These are phyloP conservation scores for Curvularia lunata DNA, from an alignment of 2,329 filamentous ascomycete species.

Conservation along the genomic window DNA sequence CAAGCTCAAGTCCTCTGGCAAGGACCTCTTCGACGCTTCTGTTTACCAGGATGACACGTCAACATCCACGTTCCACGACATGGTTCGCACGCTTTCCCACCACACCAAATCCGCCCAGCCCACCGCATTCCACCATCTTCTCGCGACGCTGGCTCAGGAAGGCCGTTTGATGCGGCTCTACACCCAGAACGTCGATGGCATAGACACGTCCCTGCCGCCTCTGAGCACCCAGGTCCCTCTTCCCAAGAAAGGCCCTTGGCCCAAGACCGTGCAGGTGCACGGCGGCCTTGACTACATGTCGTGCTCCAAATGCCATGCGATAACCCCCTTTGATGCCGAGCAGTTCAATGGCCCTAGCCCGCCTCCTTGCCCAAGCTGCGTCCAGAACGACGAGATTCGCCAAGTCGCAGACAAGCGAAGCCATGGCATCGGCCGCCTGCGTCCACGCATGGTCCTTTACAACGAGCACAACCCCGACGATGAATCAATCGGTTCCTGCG, in stretches of 20 bases:
- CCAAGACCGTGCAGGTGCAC: conserved; percentile 89
- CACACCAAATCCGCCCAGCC: conserved; percentile 79
- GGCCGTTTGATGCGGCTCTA: conserved; percentile 88
- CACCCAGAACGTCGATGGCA: conserved; percentile 95
- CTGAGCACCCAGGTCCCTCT: conserved; percentile 82
- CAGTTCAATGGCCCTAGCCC: conserved; percentile 85
- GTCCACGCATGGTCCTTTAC: conserved; percentile 94
- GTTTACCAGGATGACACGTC: conserved; percentile 93
- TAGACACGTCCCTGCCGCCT: conserved; percentile 83
- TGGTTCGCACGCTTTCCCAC: conserved; percentile 87
- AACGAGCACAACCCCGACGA: conserved; percentile 97
- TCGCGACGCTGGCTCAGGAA: conserved; percentile 87
- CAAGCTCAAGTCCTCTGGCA: conserved; percentile 90
- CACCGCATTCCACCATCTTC: conserved; percentile 89
- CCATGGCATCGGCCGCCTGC: conserved; percentile 87
- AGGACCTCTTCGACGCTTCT: conserved; percentile 94
- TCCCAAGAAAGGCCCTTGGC: conserved; percentile 87
- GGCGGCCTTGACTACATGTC: conserved; percentile 96
- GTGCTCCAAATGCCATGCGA: conserved; percentile 86
- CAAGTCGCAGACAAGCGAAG: conserved; percentile 84
- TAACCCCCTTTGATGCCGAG: conserved; percentile 76
- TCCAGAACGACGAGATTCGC: conserved; percentile 75
- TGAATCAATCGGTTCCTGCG: conserved; percentile 92
- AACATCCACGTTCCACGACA: conserved; percentile 90
- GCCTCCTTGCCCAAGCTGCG: conserved; percentile 78